phyloP scores from a whole-genome alignment of 495 filamentous ascomycete species.

The Penicillium nucicola region DNA sequence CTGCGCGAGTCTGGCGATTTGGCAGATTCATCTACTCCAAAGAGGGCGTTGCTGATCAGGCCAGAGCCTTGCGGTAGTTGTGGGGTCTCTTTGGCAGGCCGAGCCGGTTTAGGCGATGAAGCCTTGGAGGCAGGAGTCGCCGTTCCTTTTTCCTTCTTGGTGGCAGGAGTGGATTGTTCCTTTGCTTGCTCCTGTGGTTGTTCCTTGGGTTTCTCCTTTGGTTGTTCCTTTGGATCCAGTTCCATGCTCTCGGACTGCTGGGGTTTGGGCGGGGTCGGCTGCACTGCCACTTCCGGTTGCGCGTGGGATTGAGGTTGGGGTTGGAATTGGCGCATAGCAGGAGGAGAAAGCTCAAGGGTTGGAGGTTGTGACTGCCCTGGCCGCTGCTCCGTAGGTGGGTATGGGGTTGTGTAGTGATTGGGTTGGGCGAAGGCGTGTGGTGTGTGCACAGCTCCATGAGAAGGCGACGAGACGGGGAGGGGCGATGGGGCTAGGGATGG shows the following conservation, averaged over 20 bases:
- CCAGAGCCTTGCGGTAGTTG: constrained; percentile 63
- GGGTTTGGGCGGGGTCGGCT: constrained; percentile 13
- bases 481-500: constrained; percentile 27
- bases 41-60: constrained; percentile 61
- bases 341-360: constrained; percentile 18
- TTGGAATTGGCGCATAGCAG: constrained; percentile 20
- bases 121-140: constrained; percentile 54
- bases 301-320: constrained; percentile 17
- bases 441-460: constrained; percentile 18
- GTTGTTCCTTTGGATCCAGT: constrained; percentile 29
- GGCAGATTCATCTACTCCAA: constrained; percentile 46
- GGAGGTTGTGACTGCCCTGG: constrained; percentile 20
- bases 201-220: constrained; percentile 6
- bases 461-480: constrained; percentile 22
- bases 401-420: constrained; percentile 28
- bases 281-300: constrained; percentile 8
- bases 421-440: constrained; percentile 22
- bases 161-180: constrained; percentile 14
- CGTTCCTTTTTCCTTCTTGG: constrained; percentile 38
- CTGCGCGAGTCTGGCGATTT: constrained; percentile 43
- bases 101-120: constrained; percentile 56
- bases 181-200: no score
- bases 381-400: constrained; percentile 22
- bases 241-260: constrained; percentile 33
- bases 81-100: constrained; percentile 50